Evolutionary conservation across 2,329 filamentous ascomycete genomes (phyloP).

Genomic region (Fusarium lyarnte): DNA sequence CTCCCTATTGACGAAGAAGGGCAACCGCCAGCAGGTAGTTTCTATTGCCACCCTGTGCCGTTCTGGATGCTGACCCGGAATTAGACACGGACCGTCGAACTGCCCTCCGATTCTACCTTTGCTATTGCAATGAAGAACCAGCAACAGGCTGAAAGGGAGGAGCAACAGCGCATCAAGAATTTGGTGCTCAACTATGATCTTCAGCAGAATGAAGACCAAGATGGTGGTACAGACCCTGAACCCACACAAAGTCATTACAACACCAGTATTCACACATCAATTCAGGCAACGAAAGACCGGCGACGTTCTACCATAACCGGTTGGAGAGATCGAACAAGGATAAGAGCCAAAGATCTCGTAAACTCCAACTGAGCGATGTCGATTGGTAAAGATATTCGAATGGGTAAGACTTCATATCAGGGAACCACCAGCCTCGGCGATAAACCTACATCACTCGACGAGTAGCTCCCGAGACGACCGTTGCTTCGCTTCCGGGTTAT

Average conservation of each 20-base stretch:
- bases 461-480: not conserved
- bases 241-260: slow-evolving; percentile 21
- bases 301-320: slow-evolving; percentile 62
- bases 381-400: slow-evolving; percentile 78
- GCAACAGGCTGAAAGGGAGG: slow-evolving; percentile 92
- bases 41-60: not conserved
- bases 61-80: slow-evolving; percentile 21
- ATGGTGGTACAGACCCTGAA: slow-evolving; percentile 66
- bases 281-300: slow-evolving; percentile 61
- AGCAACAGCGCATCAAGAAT: slow-evolving; percentile 98
- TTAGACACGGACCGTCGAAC: slow-evolving; percentile 88
- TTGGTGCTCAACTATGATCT: slow-evolving; percentile 96
- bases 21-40: slow-evolving; percentile 88
- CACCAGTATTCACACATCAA: slow-evolving; percentile 60
- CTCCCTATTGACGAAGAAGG: slow-evolving; percentile 92
- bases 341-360: slow-evolving; percentile 83
- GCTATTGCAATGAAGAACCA: slow-evolving; percentile 96
- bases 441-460: not conserved
- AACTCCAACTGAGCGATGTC: slow-evolving; percentile 94
- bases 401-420: slow-evolving; percentile 29
- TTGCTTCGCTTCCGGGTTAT: not conserved
- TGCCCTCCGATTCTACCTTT: slow-evolving; percentile 91
- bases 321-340: slow-evolving; percentile 67
- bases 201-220: slow-evolving; percentile 80
- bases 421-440: slow-evolving; percentile 8